These are phyloP conservation scores for Capsicum pubescens DNA, from an alignment of 257 asterid species.

Conservation along the genomic window DNA sequence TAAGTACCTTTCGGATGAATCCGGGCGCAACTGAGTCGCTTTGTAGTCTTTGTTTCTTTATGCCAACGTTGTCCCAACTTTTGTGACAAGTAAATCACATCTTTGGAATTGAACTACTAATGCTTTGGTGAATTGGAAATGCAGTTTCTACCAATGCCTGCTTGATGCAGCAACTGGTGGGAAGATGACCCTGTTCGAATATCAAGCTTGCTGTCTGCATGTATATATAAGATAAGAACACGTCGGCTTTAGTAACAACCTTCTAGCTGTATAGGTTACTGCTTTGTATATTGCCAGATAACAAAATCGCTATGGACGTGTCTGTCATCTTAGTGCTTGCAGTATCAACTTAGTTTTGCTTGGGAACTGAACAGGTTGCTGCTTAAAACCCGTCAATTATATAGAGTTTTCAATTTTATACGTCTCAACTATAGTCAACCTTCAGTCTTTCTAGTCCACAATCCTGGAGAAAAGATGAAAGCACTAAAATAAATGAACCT, in stretches of 20 bases:
- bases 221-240: neutral
- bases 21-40: too few relatives aligned
- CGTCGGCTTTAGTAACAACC: slow-evolving; percentile 12
- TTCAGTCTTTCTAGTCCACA: too few relatives aligned
- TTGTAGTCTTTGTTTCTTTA: neutral
- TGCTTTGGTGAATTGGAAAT: neutral
- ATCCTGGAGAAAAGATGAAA: neutral
- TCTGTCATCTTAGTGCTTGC: neutral
- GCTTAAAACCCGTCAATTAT: neutral
- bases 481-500: too few relatives aligned
- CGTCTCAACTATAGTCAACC: too few relatives aligned
- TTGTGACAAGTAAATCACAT: neutral
- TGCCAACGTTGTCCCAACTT: neutral
- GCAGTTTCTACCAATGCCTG: slow-evolving; percentile 79
- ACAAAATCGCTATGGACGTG: neutral
- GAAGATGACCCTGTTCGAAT: slow-evolving; percentile 84
- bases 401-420: neutral
- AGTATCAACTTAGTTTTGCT: neutral
- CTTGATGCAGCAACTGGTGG: slow-evolving; percentile 74
- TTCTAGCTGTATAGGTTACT: neutral
- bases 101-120: neutral
- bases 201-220: slow-evolving; percentile 32
- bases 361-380: neutral
- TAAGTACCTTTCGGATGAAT: too few relatives aligned
- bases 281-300: slow-evolving; percentile 2